Evolutionary conservation across 164 flowering plant genomes (phyloP).

Genomic region (Pachysandra terminalis): DNA sequence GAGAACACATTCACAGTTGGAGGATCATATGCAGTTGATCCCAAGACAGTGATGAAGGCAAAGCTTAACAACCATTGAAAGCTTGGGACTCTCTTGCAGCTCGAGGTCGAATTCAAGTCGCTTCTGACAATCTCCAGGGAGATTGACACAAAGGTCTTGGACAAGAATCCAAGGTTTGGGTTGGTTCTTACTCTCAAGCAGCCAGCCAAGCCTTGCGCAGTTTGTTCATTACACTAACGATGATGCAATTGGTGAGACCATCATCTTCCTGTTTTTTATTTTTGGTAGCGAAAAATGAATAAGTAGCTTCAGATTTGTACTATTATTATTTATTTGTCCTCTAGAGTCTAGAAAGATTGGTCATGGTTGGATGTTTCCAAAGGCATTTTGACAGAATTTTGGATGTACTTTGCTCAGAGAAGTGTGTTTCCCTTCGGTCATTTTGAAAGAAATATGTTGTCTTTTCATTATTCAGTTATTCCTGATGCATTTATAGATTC

Average conservation of each 20-base stretch:
- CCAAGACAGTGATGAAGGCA: slow-evolving; percentile 61
- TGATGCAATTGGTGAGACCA: slow-evolving; percentile 1
- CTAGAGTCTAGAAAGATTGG: not conserved
- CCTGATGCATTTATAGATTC: no score
- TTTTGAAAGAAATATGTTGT: no score
- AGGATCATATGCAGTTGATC: slow-evolving; percentile 64
- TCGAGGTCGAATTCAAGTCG: slow-evolving; percentile 69
- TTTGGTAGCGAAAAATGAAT: slow-evolving; percentile 30
- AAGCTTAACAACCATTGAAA: slow-evolving; percentile 89
- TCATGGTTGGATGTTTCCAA: slow-evolving; percentile 7
- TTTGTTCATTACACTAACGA: not conserved
- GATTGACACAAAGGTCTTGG: slow-evolving; percentile 83
- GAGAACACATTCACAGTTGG: slow-evolving; percentile 96
- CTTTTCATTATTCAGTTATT: no score
- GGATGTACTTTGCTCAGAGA: no score
- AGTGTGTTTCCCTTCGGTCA: no score
- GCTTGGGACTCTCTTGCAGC: slow-evolving; percentile 83
- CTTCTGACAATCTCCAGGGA: slow-evolving; percentile 75
- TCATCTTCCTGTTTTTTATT: slow-evolving; percentile 3
- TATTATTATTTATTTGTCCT: slow-evolving; percentile 14
- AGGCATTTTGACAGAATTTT: no score
- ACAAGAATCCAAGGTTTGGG: slow-evolving; percentile 75
- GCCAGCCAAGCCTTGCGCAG: slow-evolving; percentile 58
- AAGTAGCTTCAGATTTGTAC: slow-evolving; percentile 35
- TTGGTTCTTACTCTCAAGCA: slow-evolving; percentile 68